phyloP scores from a whole-genome alignment of 2,329 filamentous ascomycete species.

The Aureobasidium sp. region DNA sequence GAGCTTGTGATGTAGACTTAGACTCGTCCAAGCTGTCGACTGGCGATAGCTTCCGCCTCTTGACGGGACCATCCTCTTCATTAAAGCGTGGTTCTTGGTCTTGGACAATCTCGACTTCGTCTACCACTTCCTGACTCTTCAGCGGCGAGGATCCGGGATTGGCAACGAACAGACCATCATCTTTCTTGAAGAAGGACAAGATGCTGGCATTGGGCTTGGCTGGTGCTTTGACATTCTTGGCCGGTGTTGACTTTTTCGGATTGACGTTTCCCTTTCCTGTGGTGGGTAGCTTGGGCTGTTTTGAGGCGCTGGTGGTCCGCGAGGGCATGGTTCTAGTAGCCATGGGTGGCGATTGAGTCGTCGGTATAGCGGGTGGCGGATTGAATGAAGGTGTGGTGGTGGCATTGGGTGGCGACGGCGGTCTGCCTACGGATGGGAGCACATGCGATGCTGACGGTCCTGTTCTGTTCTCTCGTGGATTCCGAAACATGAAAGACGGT shows the following conservation, averaged over 20 bases:
- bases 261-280: slow-evolving; percentile 25
- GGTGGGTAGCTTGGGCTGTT: slow-evolving; percentile 20
- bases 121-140: slow-evolving; percentile 14
- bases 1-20: slow-evolving; percentile 27
- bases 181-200: slow-evolving; percentile 47
- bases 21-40: slow-evolving; percentile 24
- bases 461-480: slow-evolving; percentile 40
- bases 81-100: slow-evolving; percentile 30
- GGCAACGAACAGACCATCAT: slow-evolving; percentile 30
- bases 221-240: slow-evolving; percentile 30
- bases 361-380: slow-evolving; percentile 2
- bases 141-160: slow-evolving; percentile 15
- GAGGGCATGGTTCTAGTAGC: slow-evolving; percentile 18
- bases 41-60: slow-evolving; percentile 29
- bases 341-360: slow-evolving; percentile 17
- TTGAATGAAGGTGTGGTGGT: background rate
- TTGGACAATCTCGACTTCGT: slow-evolving; percentile 17
- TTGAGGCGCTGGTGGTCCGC: slow-evolving; percentile 15
- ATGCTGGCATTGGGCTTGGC: slow-evolving; percentile 42
- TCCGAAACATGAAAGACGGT: slow-evolving; percentile 43
- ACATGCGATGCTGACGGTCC: slow-evolving; percentile 26
- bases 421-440: slow-evolving; percentile 41
- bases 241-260: slow-evolving; percentile 26
- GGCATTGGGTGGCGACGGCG: slow-evolving; percentile 39
- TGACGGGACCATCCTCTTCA: slow-evolving; percentile 33